These are phyloP conservation scores for Melastoma malabathricum DNA, from an alignment of 345 rosid genomes.

Conservation along the genomic window DNA sequence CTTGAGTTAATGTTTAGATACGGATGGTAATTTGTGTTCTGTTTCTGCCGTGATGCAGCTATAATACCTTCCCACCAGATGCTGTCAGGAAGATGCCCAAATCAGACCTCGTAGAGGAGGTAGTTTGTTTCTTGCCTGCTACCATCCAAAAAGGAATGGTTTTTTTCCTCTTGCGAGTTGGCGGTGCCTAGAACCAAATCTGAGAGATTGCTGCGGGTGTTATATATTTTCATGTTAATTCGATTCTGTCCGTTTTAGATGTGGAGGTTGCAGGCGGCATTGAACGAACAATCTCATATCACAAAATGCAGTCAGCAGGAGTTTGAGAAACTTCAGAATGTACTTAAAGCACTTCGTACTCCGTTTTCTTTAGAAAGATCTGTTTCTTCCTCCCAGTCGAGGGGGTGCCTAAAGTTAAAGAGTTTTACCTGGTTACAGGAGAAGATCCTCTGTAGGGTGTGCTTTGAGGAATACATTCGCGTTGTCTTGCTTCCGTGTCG, in stretches of 20 bases:
- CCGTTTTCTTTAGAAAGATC: neutral
- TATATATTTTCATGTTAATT: neutral
- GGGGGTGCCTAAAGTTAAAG: neutral
- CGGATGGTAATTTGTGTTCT: conserved; percentile 1
- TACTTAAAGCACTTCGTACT: conserved; percentile 11
- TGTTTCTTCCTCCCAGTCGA: neutral
- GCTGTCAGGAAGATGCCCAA: conserved; percentile 69
- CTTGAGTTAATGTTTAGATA: neutral
- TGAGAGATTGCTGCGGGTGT: neutral
- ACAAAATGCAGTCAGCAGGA: conserved; percentile 63
- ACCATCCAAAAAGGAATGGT: neutral
- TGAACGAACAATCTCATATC: conserved; percentile 63
- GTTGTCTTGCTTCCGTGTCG: conserved; percentile 73
- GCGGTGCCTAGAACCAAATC: neutral
- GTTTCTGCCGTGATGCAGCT: conserved; percentile 26
- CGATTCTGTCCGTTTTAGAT: conserved; percentile 26
- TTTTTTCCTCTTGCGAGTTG: neutral
- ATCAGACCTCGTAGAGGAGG: conserved; percentile 74
- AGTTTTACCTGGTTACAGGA: conserved; percentile 30
- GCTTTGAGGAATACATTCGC: conserved; percentile 76
- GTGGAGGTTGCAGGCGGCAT: conserved; percentile 61
- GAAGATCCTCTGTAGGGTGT: conserved; percentile 71
- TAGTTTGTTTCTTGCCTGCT: conserved; percentile 11
- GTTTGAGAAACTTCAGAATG: conserved; percentile 74
- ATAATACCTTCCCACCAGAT: conserved; percentile 78